Evolutionary conservation across 352 stramenopile species (phyloP), one percentile per base, ranked within the genome.

Genomic region (Phytophthora uliginosa): DNA sequence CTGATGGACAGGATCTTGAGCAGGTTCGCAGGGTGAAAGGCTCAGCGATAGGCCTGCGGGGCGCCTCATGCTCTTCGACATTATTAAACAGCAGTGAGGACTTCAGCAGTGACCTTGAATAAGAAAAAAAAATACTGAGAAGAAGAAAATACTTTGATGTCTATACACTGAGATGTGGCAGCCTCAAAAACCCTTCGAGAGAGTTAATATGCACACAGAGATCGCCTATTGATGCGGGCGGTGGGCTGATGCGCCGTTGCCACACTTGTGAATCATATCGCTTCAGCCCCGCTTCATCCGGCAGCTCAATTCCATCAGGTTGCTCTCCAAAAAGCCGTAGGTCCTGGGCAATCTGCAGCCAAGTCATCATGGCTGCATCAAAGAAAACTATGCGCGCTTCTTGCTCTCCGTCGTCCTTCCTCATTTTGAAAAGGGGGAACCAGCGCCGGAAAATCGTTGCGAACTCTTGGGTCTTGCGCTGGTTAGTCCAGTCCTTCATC

Each of bases 251-350:
- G 0, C 88, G 82, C 9, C 77, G 75, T 59, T 90, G 85, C 88
- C 88, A 95, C n/a, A 93, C 72, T 61, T 91, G 86, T 1, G 79
- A 68, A 22, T 92, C 84, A 63, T 87, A 91, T 1, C 84, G 78
- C 26, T 88, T 86, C 31, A 94, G 63, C 31, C 63, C 63, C 5
- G 59, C 51, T 71, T 18, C 82, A 47, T 69, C 54, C 12, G 51
- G 61, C 0, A 73, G 48, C 33, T 68, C 51, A 24, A 8, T 47
- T 18, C 38, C 38, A 18, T 47, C 17, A 47, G 38, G 2, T n/a
- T 47, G 38, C 38, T 18, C 38, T 18, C 17, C 67, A 62, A 83
- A 78, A 6, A 91, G 61, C 10, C 78, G 76, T 53, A 91, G 45
- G 17, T 92, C 79, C 48, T 85, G 74, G 0, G 79, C 82, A 47